Percentiles rank a stretch among this genome's conserved stretches.
Conservation (phyloP, 805 yeast genomes). For the Yamadazyma sp. region DNA sequence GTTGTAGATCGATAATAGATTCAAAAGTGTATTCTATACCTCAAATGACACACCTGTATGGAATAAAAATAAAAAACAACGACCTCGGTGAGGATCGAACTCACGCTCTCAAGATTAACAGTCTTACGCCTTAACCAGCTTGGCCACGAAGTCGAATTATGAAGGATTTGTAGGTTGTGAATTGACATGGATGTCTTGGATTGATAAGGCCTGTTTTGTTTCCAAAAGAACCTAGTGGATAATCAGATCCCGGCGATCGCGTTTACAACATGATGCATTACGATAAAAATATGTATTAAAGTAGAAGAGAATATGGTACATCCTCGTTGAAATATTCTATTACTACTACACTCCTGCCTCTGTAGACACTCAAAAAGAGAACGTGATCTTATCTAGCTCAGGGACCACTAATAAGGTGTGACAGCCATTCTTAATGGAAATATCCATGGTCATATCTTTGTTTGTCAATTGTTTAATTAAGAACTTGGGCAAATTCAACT, state of each 20-base stretch:
- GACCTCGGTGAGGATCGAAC: conserved; percentile 30
- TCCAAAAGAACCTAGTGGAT: no score
- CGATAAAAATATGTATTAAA: no score
- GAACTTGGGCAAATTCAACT: conserved; percentile 63
- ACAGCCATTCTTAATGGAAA: conserved; percentile 65
- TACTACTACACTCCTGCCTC: no score
- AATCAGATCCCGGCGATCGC: no score
- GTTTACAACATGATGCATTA: no score
- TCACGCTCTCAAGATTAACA: conserved; percentile 31
- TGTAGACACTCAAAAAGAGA: conserved; percentile 59
- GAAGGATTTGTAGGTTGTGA: no score
- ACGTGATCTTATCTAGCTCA: conserved; percentile 59
- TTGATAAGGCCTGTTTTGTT: no score
- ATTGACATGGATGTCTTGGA: no score
- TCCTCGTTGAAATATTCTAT: no score
- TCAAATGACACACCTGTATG: no score
- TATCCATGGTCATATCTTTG: conserved; percentile 57
- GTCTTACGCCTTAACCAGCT: conserved; percentile 32
- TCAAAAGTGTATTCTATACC: no score
- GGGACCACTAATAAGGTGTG: conserved; percentile 74
- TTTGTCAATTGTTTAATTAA: conserved; percentile 35
- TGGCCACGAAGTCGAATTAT: conserved; percentile 26
- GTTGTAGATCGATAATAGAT: neutral
- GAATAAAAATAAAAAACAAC: conserved; percentile 25
- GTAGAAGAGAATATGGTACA: no score